Percentiles rank a stretch among this genome's conserved stretches.
Evolutionary conservation across 805 yeast species (phyloP).

Genomic region (Vanderwaltozyma verrucispora): DNA sequence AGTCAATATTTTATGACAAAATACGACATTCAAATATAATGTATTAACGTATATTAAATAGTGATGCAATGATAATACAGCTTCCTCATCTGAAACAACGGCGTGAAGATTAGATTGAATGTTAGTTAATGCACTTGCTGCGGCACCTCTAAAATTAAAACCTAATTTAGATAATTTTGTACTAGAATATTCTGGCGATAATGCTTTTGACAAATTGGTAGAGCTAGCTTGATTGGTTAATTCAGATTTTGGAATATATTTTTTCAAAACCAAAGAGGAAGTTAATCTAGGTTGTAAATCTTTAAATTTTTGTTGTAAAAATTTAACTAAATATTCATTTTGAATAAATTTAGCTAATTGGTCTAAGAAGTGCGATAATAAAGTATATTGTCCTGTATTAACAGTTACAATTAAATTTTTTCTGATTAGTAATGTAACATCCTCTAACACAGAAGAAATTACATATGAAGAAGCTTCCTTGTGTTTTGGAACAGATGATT

Average conservation of each 20-base stretch:
- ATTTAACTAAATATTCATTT: constrained; percentile 24
- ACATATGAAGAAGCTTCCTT: constrained; percentile 35
- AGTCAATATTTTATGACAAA: constrained; percentile 42
- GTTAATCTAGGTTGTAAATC: constrained; percentile 18
- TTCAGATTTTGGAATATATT: constrained; percentile 14
- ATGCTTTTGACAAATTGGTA: background rate
- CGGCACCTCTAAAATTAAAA: constrained; percentile 27
- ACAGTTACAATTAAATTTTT: constrained; percentile 54
- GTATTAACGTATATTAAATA: constrained; percentile 67
- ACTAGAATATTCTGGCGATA: constrained; percentile 5
- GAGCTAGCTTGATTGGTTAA: background rate
- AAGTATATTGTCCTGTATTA: constrained; percentile 51
- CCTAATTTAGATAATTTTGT: constrained; percentile 20
- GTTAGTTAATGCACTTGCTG: constrained; percentile 34
- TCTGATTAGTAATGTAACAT: constrained; percentile 63
- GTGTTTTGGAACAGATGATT: constrained; percentile 11
- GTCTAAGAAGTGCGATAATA: constrained; percentile 22
- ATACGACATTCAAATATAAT: constrained; percentile 49
- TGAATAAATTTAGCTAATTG: constrained; percentile 21
- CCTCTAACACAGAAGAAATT: constrained; percentile 79
- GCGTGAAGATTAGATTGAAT: constrained; percentile 28
- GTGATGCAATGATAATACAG: constrained; percentile 37
- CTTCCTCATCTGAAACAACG: constrained; percentile 24
- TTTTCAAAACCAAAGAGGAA: constrained; percentile 13
- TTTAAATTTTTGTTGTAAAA: constrained; percentile 21